Evolutionary conservation across 2,329 filamentous ascomycete species (phyloP).

Genomic region (Coleophoma eucalyptorum): DNA sequence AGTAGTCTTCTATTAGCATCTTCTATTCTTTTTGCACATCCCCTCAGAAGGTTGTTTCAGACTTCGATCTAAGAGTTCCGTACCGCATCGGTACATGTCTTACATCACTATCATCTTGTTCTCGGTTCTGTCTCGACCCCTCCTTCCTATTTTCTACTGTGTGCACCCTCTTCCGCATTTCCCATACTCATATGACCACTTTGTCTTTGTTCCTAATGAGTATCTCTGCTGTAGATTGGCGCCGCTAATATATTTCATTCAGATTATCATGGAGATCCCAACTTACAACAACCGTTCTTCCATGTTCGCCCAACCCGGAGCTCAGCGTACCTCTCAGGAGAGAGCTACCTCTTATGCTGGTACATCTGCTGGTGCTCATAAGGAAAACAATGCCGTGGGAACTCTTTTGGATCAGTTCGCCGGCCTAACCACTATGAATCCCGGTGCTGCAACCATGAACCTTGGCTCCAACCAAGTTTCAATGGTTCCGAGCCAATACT

Average conservation of each 20-base stretch:
- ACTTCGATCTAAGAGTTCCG: too few relatives aligned
- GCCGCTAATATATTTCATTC: slow-evolving; percentile 16
- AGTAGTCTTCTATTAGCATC: slow-evolving; percentile 1
- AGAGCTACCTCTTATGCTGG: slow-evolving; percentile 19
- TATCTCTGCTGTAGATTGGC: too few relatives aligned
- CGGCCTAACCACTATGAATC: slow-evolving; percentile 28
- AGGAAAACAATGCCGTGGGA: slow-evolving; percentile 18
- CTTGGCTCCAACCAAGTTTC: slow-evolving; percentile 21
- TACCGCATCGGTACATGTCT: too few relatives aligned
- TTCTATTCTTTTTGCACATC: slow-evolving; percentile 1
- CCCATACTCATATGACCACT: too few relatives aligned
- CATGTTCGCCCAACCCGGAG: slow-evolving; percentile 26
- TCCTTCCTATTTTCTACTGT: too few relatives aligned
- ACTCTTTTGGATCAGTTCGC: slow-evolving; percentile 26
- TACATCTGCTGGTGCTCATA: slow-evolving; percentile 9
- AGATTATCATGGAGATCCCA: slow-evolving; percentile 17
- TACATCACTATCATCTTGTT: too few relatives aligned
- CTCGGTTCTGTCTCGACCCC: too few relatives aligned
- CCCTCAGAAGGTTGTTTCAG: background rate
- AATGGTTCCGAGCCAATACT: slow-evolving; percentile 26
- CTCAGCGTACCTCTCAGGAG: slow-evolving; percentile 24
- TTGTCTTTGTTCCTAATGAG: too few relatives aligned
- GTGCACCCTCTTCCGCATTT: too few relatives aligned
- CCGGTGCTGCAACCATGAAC: slow-evolving; percentile 19
- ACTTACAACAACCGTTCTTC: slow-evolving; percentile 19